Evolutionary conservation across 2,329 filamentous ascomycete genomes (phyloP).

Genomic region (Phialophora expanda): DNA sequence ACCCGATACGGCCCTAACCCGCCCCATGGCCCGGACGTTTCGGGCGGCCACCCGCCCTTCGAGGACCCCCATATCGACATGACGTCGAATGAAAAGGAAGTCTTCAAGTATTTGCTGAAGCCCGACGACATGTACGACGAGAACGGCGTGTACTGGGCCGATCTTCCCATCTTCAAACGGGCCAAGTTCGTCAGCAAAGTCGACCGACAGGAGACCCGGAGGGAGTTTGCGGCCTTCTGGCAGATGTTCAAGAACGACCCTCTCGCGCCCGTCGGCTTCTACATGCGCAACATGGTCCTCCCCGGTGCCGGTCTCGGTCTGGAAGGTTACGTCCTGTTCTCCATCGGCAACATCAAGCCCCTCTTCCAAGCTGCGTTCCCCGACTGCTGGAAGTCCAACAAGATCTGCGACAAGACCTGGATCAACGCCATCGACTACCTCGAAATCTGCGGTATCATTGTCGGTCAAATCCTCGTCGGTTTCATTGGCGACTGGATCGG

Average conservation of each 20-base stretch:
- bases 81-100: slow-evolving; percentile 62
- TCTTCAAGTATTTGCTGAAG: slow-evolving; percentile 80
- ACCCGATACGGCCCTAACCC: slow-evolving; percentile 41
- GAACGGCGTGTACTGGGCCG: slow-evolving; percentile 90
- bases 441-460: slow-evolving; percentile 92
- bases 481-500: slow-evolving; percentile 80
- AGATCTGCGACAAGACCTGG: slow-evolving; percentile 79
- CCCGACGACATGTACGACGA: slow-evolving; percentile 86
- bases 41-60: slow-evolving; percentile 50
- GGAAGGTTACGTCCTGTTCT: slow-evolving; percentile 96
- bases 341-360: slow-evolving; percentile 88
- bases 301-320: slow-evolving; percentile 90
- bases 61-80: slow-evolving; percentile 53
- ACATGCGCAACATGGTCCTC: slow-evolving; percentile 87
- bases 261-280: slow-evolving; percentile 80
- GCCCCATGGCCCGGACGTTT: slow-evolving; percentile 56
- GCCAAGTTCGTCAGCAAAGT: slow-evolving; percentile 76
- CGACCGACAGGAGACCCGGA: slow-evolving; percentile 70
- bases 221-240: slow-evolving; percentile 72
- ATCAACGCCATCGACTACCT: slow-evolving; percentile 84
- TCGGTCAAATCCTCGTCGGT: slow-evolving; percentile 87
- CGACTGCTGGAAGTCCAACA: slow-evolving; percentile 72
- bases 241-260: slow-evolving; percentile 85
- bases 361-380: slow-evolving; percentile 78
- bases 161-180: slow-evolving; percentile 73